Evolutionary conservation across 805 yeast species (phyloP).

Genomic region (Metschnikowia vanudenii): DNA sequence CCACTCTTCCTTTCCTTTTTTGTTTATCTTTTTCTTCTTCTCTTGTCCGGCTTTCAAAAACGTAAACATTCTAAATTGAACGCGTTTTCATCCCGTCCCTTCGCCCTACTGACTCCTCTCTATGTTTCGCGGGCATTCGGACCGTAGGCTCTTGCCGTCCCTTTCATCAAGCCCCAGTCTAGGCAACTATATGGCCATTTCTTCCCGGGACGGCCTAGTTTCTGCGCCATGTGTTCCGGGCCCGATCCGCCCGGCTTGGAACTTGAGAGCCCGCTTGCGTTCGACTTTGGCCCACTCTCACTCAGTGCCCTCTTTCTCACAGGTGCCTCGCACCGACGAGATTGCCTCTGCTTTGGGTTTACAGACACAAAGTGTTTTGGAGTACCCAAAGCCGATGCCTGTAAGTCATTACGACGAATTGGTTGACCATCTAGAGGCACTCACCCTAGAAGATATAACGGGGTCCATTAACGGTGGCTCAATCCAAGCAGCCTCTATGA

Average conservation of each 20-base stretch:
- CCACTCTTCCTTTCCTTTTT: no score
- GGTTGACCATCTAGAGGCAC: constrained; percentile 1
- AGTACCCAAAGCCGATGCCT: constrained; percentile 1
- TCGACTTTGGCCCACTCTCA: background rate
- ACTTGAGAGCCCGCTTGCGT: background rate
- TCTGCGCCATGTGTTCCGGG: constrained; percentile 10
- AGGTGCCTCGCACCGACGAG: constrained; percentile 5
- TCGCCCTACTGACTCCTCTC: background rate
- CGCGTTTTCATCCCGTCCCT: background rate
- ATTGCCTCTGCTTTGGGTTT: constrained; percentile 9
- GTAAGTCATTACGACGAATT: constrained; percentile 1
- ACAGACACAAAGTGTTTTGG: constrained; percentile 1
- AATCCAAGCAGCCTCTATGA: no score
- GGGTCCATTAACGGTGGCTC: background rate
- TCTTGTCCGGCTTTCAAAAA: no score
- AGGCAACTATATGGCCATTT: constrained; percentile 6
- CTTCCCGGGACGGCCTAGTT: constrained; percentile 1
- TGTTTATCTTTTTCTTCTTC: no score
- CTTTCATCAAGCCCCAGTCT: constrained; percentile 9
- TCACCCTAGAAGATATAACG: constrained; percentile 2
- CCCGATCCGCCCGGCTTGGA: background rate
- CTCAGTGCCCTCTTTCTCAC: constrained; percentile 7
- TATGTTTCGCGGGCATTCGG: constrained; percentile 16
- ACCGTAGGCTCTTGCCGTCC: constrained; percentile 12
- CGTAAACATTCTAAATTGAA: no score